Base-by-base conservation (phyloP, 139 green algal genomes). In the Chlorella sp. region DNA sequence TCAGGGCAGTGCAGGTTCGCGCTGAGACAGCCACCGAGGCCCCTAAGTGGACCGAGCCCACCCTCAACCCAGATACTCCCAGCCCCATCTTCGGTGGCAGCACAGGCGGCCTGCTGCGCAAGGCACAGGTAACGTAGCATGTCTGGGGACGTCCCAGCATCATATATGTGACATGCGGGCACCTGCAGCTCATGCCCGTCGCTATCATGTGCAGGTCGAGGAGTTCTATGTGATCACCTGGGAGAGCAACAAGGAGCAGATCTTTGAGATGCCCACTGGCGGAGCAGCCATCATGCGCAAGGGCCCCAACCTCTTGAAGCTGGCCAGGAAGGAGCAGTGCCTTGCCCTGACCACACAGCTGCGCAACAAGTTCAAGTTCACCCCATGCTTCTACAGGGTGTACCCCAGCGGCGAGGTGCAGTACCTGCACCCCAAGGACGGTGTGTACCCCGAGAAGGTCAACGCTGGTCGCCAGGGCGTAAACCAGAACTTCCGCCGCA, bases 191-290 rank as follows among this genome's bases (percentile, higher is more conserved):
- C n/a, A n/a, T n/a, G n/a, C n/a, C n/a, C n/a, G n/a, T n/a, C n/a
- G n/a, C n/a, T n/a, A n/a, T n/a, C n/a, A n/a, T n/a, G 2, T 74
- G 49, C 88, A 96, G 89, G 88, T 93, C 5, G 92, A 97, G 90
- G 92, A 97, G 88, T 97, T 97, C 90, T 95, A 97, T 81, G 91
- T 95, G 49, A 96, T 97, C 77, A 97, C 93, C 29, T 98, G 94
- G 94, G 89, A 96, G 72, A 80, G 80, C 49, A 93, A 93, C 82
- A 98, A 99, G 91, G 95, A 99, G 90, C 86, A 94, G 85, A 97
- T 99, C 71, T 99, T 99, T 67, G 95, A 99, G 92, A 97, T 99
- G 94, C 95, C 95, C 75, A 98, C 95, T 61, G 95, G 94, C 36
- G 95, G 95, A 65, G 95, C 95, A 35, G 95, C 95, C 71, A 98